Evolutionary conservation across 495 filamentous ascomycete genomes (phyloP).

Genomic region (Talaromyces borbonicus): DNA sequence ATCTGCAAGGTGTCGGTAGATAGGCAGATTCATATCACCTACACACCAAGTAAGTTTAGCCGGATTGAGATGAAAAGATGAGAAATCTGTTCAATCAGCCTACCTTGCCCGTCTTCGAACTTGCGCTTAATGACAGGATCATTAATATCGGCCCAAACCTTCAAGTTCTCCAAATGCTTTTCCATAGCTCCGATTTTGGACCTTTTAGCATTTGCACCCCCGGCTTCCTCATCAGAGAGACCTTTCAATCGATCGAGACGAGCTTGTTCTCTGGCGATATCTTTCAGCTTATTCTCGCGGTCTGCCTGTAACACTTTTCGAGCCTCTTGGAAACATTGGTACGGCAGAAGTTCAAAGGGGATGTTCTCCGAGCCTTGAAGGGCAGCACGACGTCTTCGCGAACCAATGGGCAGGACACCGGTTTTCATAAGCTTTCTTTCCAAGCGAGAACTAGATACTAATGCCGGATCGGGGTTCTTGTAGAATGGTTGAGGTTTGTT

Average conservation of each 20-base stretch:
- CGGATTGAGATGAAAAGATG: background rate
- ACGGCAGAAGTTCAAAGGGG: conserved; percentile 87
- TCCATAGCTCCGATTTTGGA: conserved; percentile 59
- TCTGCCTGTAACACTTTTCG: conserved; percentile 72
- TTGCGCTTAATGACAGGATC: conserved; percentile 88
- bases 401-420: conserved; percentile 59
- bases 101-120: conserved; percentile 89
- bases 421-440: conserved; percentile 50
- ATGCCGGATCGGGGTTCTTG: conserved; percentile 37
- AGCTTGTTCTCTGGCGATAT: conserved; percentile 49
- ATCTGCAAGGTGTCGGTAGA: conserved; percentile 87
- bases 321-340: conserved; percentile 96
- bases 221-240: conserved; percentile 45
- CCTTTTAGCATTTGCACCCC: conserved; percentile 53
- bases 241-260: conserved; percentile 51
- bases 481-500: conserved; percentile 24
- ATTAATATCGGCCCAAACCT: conserved; percentile 89
- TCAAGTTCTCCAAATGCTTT: conserved; percentile 65
- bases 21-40: conserved; percentile 94
- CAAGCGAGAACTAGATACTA: conserved; percentile 41
- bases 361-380: conserved; percentile 55
- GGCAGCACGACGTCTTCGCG: conserved; percentile 72
- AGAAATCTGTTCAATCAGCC: conserved; percentile 12
- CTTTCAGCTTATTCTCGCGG: conserved; percentile 65
- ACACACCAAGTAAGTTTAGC: background rate